A percentile compares a stretch with the other conserved stretches of the same genome.
These are phyloP conservation scores for Populus hybrid DNA, from an alignment of 441 rosid species.

Conservation along the genomic window DNA sequence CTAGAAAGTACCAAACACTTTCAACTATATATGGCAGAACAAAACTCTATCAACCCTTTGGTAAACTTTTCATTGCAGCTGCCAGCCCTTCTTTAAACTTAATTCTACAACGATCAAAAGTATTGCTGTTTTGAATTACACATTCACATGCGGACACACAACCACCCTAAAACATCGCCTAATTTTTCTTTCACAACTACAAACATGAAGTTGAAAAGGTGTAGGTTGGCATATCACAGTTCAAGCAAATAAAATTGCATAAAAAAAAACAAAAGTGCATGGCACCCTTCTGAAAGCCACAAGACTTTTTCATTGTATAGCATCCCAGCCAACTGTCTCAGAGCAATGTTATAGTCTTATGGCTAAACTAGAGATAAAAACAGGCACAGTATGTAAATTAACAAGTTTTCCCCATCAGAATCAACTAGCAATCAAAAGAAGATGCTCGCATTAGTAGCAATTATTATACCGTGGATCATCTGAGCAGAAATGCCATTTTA, in stretches of 20 bases:
- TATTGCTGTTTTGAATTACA: neutral
- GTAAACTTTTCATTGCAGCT: neutral
- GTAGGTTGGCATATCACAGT: neutral
- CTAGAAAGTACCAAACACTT: neutral
- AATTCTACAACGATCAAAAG: neutral
- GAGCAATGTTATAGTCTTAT: neutral
- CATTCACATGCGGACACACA: neutral
- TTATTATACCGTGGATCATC: neutral
- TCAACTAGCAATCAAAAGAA: neutral
- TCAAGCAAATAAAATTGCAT: neutral
- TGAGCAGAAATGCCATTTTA: neutral
- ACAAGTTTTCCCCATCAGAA: neutral
- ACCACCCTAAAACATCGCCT: neutral
- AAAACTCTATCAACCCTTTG: neutral
- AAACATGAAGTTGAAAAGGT: neutral
- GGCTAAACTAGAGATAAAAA: neutral
- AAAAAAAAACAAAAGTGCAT: neutral
- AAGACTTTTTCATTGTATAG: neutral
- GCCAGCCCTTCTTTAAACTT: neutral
- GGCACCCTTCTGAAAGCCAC: neutral
- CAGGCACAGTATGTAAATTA: neutral
- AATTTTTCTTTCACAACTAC: neutral
- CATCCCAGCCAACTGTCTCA: neutral
- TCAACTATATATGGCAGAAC: neutral
- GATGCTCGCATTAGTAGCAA: neutral